A percentile compares a stretch with the other conserved stretches of the same genome.
phyloP scores from a whole-genome alignment of 1,284 basidiomycete genomes.

The Chalciporus sp. region DNA sequence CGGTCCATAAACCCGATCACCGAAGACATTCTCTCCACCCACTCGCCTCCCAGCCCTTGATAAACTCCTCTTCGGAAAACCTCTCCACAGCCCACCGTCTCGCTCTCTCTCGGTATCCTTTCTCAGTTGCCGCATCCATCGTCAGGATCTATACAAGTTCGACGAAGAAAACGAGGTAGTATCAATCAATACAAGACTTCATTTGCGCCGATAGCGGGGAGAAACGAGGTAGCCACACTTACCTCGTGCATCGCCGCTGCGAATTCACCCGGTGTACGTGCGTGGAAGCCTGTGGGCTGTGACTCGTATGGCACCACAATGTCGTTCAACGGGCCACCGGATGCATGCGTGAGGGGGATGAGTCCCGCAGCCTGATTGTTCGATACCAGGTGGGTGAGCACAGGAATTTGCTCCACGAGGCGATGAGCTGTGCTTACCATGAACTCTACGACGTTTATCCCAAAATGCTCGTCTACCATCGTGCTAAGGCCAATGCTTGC shows the following conservation, averaged over 20 bases:
- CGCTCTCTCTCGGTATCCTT: slow-evolving; percentile 69
- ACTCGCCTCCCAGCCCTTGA: slow-evolving; percentile 69
- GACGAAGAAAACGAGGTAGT: not conserved
- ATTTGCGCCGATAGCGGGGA: slow-evolving; percentile 8
- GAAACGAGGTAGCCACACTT: slow-evolving; percentile 8
- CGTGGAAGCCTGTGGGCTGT: slow-evolving; percentile 75
- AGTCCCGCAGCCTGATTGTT: slow-evolving; percentile 82
- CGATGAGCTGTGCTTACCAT: slow-evolving; percentile 64
- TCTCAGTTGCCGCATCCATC: slow-evolving; percentile 56
- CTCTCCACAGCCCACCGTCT: slow-evolving; percentile 67
- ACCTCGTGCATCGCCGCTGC: slow-evolving; percentile 70
- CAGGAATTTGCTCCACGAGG: not conserved
- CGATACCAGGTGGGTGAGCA: slow-evolving; percentile 16
- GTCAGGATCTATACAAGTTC: slow-evolving; percentile 43
- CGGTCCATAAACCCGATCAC: not conserved
- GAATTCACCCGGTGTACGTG: slow-evolving; percentile 68
- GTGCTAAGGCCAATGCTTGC: slow-evolving; percentile 91
- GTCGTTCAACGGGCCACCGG: slow-evolving; percentile 89
- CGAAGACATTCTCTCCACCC: slow-evolving; percentile 47
- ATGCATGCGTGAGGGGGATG: slow-evolving; percentile 91
- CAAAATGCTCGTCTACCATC: slow-evolving; percentile 99
- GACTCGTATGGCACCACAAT: slow-evolving; percentile 81
- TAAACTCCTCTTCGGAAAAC: slow-evolving; percentile 81
- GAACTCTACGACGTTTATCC: slow-evolving; percentile 97
- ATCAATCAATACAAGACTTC: slow-evolving; percentile 8